These are phyloP conservation scores for Chrysanthemum lavandulifolium DNA, from an alignment of 129 eudicot species.

Conservation along the genomic window DNA sequence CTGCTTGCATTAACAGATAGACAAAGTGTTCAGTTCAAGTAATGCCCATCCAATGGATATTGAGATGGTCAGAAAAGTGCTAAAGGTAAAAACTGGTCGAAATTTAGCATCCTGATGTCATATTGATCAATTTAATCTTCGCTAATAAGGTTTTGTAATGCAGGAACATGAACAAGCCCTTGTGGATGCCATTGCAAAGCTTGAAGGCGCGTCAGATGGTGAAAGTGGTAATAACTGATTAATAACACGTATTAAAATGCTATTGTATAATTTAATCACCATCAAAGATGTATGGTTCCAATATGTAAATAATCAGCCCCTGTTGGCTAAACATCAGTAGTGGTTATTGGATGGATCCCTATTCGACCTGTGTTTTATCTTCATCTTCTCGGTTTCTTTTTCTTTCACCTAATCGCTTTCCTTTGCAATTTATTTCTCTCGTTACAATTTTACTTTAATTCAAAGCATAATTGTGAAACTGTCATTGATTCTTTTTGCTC, in stretches of 20 bases:
- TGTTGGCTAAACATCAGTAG: constrained; percentile 22
- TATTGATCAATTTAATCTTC: not conserved
- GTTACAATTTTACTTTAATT: not conserved
- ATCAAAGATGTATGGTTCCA: constrained; percentile 22
- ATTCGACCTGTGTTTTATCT: not conserved
- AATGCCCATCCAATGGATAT: constrained; percentile 60
- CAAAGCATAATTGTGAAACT: not conserved
- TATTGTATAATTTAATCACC: constrained; percentile 14
- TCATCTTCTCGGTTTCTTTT: not conserved
- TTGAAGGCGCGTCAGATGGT: constrained; percentile 75
- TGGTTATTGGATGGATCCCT: constrained; percentile 5
- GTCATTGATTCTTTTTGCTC: not conserved
- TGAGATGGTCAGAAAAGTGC: constrained; percentile 69
- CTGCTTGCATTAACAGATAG: constrained; percentile 50
- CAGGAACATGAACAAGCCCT: constrained; percentile 93
- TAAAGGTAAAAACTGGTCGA: constrained; percentile 31
- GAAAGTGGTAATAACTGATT: constrained; percentile 83
- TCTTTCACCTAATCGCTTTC: not conserved
- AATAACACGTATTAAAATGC: constrained; percentile 21
- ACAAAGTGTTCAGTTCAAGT: constrained; percentile 60
- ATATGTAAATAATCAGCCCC: constrained; percentile 25
- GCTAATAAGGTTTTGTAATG: constrained; percentile 10
- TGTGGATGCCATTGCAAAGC: constrained; percentile 75
- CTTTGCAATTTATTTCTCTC: no score
- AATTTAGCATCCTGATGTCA: not conserved